phyloP scores from a whole-genome alignment of 257 asterid genomes.

The Anisodus tanguticus region DNA sequence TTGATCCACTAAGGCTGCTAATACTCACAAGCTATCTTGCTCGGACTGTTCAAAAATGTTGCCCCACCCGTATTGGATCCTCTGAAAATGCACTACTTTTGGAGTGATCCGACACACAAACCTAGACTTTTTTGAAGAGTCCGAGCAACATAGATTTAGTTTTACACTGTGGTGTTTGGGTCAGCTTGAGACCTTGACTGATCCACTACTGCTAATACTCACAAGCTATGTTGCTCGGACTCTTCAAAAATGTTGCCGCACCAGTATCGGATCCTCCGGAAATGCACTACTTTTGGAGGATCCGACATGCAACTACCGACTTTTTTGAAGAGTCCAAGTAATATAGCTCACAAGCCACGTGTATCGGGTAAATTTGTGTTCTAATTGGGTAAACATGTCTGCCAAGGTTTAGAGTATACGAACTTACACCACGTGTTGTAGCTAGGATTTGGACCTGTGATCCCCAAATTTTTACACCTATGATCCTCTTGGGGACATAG shows the following conservation, averaged over 20 bases:
- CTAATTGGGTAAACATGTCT: neutral
- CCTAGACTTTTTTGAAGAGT: neutral
- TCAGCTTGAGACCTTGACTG: neutral
- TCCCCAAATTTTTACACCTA: neutral
- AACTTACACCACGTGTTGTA: neutral
- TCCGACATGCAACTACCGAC: neutral
- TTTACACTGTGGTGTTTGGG: neutral
- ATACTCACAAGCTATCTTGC: neutral
- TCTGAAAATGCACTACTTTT: neutral
- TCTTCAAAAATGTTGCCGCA: neutral
- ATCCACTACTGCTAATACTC: neutral
- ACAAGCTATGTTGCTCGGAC: neutral
- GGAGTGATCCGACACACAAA: neutral
- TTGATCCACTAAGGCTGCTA: neutral
- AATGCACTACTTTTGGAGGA: constrained; percentile 7
- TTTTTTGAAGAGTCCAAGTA: neutral
- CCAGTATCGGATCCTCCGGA: neutral
- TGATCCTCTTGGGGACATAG: neutral
- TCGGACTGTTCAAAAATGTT: neutral
- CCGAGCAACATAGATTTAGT: neutral
- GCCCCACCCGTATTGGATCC: neutral
- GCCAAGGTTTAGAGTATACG: neutral
- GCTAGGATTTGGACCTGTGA: constrained; percentile 8
- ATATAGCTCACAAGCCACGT: neutral
- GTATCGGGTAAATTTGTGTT: neutral